phyloP scores from a whole-genome alignment of 495 filamentous ascomycete genomes.

The Aspergillus panamensis region DNA sequence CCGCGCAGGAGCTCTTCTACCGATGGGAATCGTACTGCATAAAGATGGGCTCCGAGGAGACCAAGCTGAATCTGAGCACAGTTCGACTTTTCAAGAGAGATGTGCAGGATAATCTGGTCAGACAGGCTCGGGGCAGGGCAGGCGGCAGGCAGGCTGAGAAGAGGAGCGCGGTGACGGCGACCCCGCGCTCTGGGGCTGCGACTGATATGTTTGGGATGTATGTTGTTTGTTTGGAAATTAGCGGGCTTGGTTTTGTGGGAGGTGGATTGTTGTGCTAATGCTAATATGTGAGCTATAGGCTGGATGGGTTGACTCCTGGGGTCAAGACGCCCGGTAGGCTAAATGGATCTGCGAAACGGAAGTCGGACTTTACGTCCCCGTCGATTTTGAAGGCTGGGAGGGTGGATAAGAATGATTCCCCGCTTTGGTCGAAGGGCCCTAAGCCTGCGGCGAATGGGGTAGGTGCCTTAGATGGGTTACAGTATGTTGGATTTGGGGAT shows the following conservation, averaged over 20 bases:
- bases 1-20: slow-evolving; percentile 80
- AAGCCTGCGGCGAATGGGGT: slow-evolving; percentile 21
- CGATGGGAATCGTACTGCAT: slow-evolving; percentile 98
- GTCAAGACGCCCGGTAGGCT: slow-evolving; percentile 37
- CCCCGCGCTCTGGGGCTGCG: slow-evolving; percentile 58
- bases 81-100: slow-evolving; percentile 78
- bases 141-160: slow-evolving; percentile 57
- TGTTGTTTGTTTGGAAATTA: slow-evolving; percentile 25
- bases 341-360: slow-evolving; percentile 61
- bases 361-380: slow-evolving; percentile 57
- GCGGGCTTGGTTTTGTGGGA: not conserved
- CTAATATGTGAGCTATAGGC: slow-evolving; percentile 43
- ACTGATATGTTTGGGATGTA: slow-evolving; percentile 84
- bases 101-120: slow-evolving; percentile 77
- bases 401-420: slow-evolving; percentile 34
- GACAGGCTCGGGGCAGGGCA: slow-evolving; percentile 59
- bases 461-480: slow-evolving; percentile 20
- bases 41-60: slow-evolving; percentile 79
- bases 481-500: slow-evolving; percentile 25
- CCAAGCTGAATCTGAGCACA: slow-evolving; percentile 63
- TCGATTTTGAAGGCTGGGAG: slow-evolving; percentile 50
- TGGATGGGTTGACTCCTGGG: slow-evolving; percentile 72
- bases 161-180: slow-evolving; percentile 51
- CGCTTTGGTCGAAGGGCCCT: slow-evolving; percentile 28
- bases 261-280: slow-evolving; percentile 2